Conservation (phyloP, 768 basidiomycete species). For the Udeniomyces megalosporus region DNA sequence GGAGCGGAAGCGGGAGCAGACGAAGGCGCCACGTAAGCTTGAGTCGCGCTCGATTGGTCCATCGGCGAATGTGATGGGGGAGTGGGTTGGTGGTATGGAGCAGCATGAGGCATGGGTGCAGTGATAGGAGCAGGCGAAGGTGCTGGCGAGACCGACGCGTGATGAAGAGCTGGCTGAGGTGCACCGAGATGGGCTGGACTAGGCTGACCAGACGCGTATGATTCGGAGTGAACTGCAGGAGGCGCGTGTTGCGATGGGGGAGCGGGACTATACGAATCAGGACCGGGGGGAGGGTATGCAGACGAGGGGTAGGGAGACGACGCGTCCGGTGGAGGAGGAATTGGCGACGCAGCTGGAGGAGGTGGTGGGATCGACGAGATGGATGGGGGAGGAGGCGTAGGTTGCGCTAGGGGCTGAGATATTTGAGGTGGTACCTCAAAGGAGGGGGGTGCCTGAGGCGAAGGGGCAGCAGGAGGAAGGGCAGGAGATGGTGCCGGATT, state of each 20-base stretch:
- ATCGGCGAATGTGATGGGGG: too few species aligned
- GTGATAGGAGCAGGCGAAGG: too few species aligned
- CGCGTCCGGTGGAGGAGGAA: not conserved
- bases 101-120: too few species aligned
- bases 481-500: not conserved
- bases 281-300: not conserved
- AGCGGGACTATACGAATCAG: too few species aligned
- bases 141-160: too few species aligned
- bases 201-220: not conserved
- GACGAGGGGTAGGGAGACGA: not conserved
- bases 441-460: not conserved
- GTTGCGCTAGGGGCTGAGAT: not conserved
- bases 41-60: too few species aligned
- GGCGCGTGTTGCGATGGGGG: not conserved
- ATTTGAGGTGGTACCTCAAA: not conserved
- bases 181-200: too few species aligned
- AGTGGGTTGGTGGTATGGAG: too few species aligned
- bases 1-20: not conserved
- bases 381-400: not conserved
- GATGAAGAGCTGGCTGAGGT: too few species aligned
- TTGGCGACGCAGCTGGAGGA: not conserved
- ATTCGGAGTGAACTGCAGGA: not conserved
- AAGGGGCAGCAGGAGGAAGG: not conserved
- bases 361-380: not conserved
- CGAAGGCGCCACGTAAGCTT: too few species aligned